Conservation (phyloP, 2,329 filamentous ascomycete species). For the Colletotrichum limetticola region DNA sequence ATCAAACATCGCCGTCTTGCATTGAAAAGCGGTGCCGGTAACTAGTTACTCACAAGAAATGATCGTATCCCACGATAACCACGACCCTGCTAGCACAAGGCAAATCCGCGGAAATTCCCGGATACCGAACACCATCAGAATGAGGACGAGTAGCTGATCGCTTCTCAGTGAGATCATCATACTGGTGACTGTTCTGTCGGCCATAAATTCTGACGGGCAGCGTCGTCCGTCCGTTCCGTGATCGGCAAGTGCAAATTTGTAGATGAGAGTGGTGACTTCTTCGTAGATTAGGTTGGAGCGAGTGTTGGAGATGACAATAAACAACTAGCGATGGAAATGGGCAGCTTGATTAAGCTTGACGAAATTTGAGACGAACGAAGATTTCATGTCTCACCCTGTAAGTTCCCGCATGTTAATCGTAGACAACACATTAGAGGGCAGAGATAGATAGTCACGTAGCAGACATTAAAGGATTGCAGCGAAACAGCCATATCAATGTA, state of each 20-base stretch:
- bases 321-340: too few relatives aligned
- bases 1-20: too few relatives aligned
- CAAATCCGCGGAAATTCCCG: conserved; percentile 7
- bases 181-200: too few relatives aligned
- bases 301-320: background rate
- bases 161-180: background rate
- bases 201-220: background rate
- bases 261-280: too few relatives aligned
- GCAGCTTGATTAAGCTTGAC: background rate
- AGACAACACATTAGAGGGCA: background rate
- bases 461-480: background rate
- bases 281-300: background rate
- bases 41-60: background rate
- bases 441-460: background rate
- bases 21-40: background rate
- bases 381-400: background rate
- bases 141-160: background rate
- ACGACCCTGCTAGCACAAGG: background rate
- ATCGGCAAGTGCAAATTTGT: too few relatives aligned
- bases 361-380: background rate
- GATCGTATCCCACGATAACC: background rate
- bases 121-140: background rate
- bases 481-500: background rate
- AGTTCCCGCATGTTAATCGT: background rate
- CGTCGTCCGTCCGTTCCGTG: too few relatives aligned